Evolutionary conservation across 345 rosid species (phyloP), one percentile per base, ranked within the genome.

Genomic region (Populus euphratica): DNA sequence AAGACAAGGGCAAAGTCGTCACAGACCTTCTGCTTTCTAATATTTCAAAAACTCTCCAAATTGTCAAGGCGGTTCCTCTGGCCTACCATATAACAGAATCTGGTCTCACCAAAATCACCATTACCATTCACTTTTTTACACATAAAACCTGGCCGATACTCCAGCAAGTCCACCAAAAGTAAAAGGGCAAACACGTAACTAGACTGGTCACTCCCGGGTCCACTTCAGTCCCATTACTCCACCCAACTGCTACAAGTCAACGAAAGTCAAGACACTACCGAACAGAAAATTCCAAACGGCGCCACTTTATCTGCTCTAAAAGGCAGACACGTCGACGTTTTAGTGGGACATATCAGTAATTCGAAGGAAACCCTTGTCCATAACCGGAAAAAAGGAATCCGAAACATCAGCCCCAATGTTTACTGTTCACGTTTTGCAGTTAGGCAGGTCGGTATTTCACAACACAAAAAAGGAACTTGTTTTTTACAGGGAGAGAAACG

Each of bases 401-500:
- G 84, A 76, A 82, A 81, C 85, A 68, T 74, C 16, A 25, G 79
- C 72, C 88, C 80, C 69, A 67, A 44, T 25, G 63, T 66, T 41
- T 47, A 3, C 49, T 27, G 62, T 70, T 81, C 75, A 80, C 73
- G 74, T 77, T 62, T 84, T 86, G 85, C 94, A 81, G 93, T 89
- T 91, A 82, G 68, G 85, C 85, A 82, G 91, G 90, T 86, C 69
- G 90, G 83, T 79, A 83, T 62, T 52, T 54, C 16, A 35, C 61
- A 68, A 33, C 41, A 81, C 8, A 27, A 12, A 73, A n/a, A 44
- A 25, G 21, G 1, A 35, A 56, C n/a, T 52, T 4, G 63, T n/a
- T 56, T n/a, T 56, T 4, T 56, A 11, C n/a, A 1, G 63, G 4
- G 63, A 56, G 63, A 56, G 63, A 56, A 10, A n/a, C 27, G n/a